A percentile compares a stretch with the other conserved stretches of the same genome.
phyloP scores from a whole-genome alignment of 176 grass and related monocot genomes.

The Rhipidocladum racemiflorum region DNA sequence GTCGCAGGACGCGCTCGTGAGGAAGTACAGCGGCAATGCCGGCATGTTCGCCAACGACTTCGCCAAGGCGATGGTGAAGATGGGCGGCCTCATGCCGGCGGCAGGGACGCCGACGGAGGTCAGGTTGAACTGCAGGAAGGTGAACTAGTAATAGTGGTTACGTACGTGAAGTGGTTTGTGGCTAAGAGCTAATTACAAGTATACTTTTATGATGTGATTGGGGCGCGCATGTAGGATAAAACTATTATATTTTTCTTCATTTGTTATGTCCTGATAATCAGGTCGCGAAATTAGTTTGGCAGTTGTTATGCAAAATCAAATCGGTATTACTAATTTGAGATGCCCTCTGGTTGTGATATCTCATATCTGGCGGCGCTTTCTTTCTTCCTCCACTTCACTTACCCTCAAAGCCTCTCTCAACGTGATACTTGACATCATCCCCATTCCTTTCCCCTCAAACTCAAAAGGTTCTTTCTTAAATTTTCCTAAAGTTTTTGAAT shows the following conservation, averaged over 20 bases:
- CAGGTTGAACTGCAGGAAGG: slow-evolving; percentile 57
- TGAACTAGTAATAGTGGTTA: slow-evolving; percentile 29
- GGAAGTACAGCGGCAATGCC: slow-evolving; percentile 45
- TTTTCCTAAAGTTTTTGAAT: too few relatives aligned
- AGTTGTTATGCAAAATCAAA: too few relatives aligned
- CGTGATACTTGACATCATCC: too few relatives aligned
- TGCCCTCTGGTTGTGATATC: too few relatives aligned
- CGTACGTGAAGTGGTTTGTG: not conserved
- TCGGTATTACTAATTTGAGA: too few relatives aligned
- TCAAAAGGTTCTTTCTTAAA: too few relatives aligned
- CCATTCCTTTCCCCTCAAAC: too few relatives aligned
- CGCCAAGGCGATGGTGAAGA: slow-evolving; percentile 62
- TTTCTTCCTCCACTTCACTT: too few relatives aligned
- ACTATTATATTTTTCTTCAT: not conserved
- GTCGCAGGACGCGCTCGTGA: slow-evolving; percentile 43
- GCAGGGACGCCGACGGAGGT: slow-evolving; percentile 53
- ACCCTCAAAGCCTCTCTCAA: too few relatives aligned
- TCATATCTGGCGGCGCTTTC: too few relatives aligned
- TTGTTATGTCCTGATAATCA: not conserved
- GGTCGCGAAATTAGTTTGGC: too few relatives aligned
- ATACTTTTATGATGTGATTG: not conserved
- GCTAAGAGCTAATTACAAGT: not conserved
- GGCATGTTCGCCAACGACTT: slow-evolving; percentile 54
- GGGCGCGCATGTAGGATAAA: not conserved
- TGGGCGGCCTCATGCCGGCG: slow-evolving; percentile 48